Evolutionary conservation across 2,329 filamentous ascomycete species (phyloP), one percentile per base, ranked within the genome.

Genomic region (Diplodia sapinea): DNA sequence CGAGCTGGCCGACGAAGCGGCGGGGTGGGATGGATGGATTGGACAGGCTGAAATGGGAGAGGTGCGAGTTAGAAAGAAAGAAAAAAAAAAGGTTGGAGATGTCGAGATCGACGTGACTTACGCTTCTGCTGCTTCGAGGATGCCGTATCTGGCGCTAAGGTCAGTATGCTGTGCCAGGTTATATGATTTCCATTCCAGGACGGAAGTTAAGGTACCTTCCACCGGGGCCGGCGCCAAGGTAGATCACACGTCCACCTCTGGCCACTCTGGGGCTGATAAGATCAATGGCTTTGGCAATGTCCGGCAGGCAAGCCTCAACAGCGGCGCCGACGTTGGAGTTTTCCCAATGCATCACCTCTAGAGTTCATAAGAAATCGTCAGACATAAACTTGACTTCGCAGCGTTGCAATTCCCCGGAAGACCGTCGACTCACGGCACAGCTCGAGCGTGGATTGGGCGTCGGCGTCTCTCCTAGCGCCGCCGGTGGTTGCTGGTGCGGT

Each of bases 101-200:
- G 11, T 12, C 15, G 12, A 3, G 33, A 29, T 13, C 5, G 36
- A 23, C 20, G n/a, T 4, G 5, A 0, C 31, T 51, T 17, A 63
- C 59, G 47, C 43, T 51, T 63, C 59, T 26, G 59, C 59, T 11
- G 59, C 59, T 51, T 63, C 59, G n/a, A 63, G 47, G 40, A 63
- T 17, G 47, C 59, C 59, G 47, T 63, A 63, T 38, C 59, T 63
- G 31, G 54, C n/a, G 4, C 8, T 11, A 23, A 17, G 15, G 52
- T 55, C 20, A 36, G 33, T 20, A 17, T 3, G 8, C 1, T 9
- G 17, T 1, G 33, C 15, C 20, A n/a, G 26, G 26, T 4, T 4
- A 26, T 26, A 26, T 26, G 26, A 20, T 33, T 15, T 6, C n/a
- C 17, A 5, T n/a, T n/a, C 40, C 9, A 5, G 40, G 31, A 43